Base-by-base conservation (phyloP, 495 filamentous ascomycete genomes). In the Talaromyces borbonicus region DNA sequence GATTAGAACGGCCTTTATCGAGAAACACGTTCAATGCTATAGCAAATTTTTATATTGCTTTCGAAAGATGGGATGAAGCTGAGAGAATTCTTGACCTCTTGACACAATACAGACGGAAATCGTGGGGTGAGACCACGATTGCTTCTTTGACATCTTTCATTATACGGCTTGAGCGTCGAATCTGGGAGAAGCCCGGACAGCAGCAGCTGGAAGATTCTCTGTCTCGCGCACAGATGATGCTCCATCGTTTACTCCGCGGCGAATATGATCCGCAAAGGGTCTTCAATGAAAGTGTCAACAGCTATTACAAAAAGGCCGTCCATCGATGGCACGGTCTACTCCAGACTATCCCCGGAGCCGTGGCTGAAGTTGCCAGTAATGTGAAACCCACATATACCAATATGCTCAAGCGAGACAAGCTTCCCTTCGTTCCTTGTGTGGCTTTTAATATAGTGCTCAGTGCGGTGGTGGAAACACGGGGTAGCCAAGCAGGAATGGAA, bases 41-140 rank as follows among this genome's bases (percentile, higher is more conserved):
- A 8, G 45, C 78, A 20, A 68, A 69, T 43, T 67, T 64, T 43
- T 69, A 77, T 27, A 65, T 83, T 9, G 36, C 56, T 11, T 54
- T 65, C 27, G 56, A 56, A 7, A 57, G 68, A 20, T 80, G 76
- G 75, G 57, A 67, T 6, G 60, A 66, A 25, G 74, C 67, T 8
- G 50, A 62, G 25, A 36, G 63, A 11, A 66, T 72, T 33, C 57
- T 78, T 4, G 46, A 66, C 22, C 65, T 69, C 48, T 43, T 75
- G 9, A 57, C 63, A 14, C 60, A 69, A 27, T 51, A 58, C 36
- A 55, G 61, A 18, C 31, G 51, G 14, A 69, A 66, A 31, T 60
- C 65, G n/a, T 76, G 72, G 72, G 61, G 62, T n/a, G 65, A 71
- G 38, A 63, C 58, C 48, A 74, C 72, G 46, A 56, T 73, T 20